These are phyloP conservation scores for Pelargonium australe DNA, from an alignment of 441 rosid genomes.

Conservation along the genomic window DNA sequence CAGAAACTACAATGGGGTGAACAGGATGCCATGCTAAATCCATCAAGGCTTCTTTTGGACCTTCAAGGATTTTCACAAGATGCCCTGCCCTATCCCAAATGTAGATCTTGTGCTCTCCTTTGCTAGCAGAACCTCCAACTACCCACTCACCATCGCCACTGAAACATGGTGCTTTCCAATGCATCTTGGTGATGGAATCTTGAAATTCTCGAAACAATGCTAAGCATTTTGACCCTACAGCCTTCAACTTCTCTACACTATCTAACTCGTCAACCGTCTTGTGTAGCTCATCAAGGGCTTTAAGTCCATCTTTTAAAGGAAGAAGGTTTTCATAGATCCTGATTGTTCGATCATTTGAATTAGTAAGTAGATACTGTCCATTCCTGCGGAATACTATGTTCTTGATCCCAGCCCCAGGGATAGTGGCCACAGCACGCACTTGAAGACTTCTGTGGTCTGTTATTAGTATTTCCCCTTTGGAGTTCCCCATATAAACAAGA, in stretches of 20 bases:
- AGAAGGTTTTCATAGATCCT: constrained; percentile 90
- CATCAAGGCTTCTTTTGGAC: constrained; percentile 92
- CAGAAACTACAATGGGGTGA: constrained; percentile 87
- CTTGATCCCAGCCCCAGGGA: constrained; percentile 62
- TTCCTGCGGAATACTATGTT: constrained; percentile 81
- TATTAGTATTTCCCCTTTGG: constrained; percentile 88
- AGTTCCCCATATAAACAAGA: constrained; percentile 83
- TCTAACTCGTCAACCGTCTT: constrained; percentile 43
- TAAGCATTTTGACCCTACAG: constrained; percentile 70
- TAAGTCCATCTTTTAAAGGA: constrained; percentile 59
- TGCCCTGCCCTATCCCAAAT: constrained; percentile 95
- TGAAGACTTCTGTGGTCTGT: constrained; percentile 58
- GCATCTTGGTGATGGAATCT: constrained; percentile 87
- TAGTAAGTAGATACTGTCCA: constrained; percentile 85
- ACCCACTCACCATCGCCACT: constrained; percentile 99
- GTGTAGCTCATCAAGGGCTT: constrained; percentile 41
- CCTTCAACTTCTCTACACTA: constrained; percentile 64
- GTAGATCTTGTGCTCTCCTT: constrained; percentile 86
- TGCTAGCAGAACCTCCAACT: constrained; percentile 86
- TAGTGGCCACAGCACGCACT: constrained; percentile 62
- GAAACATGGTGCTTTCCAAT: constrained; percentile 97
- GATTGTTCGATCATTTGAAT: constrained; percentile 82
- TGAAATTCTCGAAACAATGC: constrained; percentile 85
- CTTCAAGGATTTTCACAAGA: constrained; percentile 97
- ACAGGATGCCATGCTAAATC: constrained; percentile 99